Percentiles rank a stretch among this genome's conserved stretches.
These are phyloP conservation scores for Sarocladiaceae sp. DNA, from an alignment of 2,329 filamentous ascomycete genomes.

Conservation along the genomic window DNA sequence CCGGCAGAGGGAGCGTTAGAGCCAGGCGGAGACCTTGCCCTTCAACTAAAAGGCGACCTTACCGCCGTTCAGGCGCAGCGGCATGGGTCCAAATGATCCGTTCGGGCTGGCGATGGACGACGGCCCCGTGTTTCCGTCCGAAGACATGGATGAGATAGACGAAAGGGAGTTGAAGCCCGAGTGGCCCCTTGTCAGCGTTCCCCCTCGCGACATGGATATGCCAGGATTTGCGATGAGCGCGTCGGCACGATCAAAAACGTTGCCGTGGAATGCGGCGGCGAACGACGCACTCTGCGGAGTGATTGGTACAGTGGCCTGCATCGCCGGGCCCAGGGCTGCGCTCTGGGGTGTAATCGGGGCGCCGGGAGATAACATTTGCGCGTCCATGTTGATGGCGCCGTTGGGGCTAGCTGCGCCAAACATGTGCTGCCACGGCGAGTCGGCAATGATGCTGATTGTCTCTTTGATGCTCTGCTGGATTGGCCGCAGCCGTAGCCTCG, in stretches of 20 bases:
- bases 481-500: conserved; percentile 67
- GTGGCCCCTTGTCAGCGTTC: conserved; percentile 36
- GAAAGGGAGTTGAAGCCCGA: conserved; percentile 32
- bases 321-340: conserved; percentile 81
- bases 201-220: conserved; percentile 49
- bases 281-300: conserved; percentile 56
- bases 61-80: conserved; percentile 30
- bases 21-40: conserved; percentile 3
- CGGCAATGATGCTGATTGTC: conserved; percentile 63
- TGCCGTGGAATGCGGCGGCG: conserved; percentile 45
- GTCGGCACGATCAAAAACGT: conserved; percentile 56
- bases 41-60: conserved; percentile 28
- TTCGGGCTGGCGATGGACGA: conserved; percentile 25
- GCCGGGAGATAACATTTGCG: not conserved
- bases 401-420: conserved; percentile 15
- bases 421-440: conserved; percentile 50
- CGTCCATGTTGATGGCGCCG: conserved; percentile 11
- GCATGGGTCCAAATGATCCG: conserved; percentile 24
- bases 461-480: conserved; percentile 81
- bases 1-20: no score
- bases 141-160: conserved; percentile 35
- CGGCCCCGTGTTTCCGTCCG: conserved; percentile 29
- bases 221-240: conserved; percentile 52
- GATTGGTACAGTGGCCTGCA: conserved; percentile 80
- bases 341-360: conserved; percentile 80